Base-by-base conservation (phyloP, 1,284 basidiomycete species). In the Inonotus obliquus region DNA sequence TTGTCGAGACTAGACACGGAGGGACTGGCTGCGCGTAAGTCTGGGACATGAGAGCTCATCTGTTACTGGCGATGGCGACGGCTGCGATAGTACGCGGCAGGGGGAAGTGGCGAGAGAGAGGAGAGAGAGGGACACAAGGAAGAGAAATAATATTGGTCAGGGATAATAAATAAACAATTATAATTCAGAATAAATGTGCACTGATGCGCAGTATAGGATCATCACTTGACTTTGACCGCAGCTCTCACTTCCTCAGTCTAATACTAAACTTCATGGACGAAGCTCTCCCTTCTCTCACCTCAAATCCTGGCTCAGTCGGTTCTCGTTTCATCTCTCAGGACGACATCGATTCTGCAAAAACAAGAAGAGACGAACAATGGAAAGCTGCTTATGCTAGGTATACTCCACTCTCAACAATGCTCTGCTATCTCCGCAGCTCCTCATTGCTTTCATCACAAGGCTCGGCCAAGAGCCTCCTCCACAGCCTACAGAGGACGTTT, bases 341-440 rank as follows among this genome's bases (percentile, higher is more conserved):
- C 17, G 89, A 94, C 41, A 78, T 97, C 51, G 92, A 95, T 54
- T 81, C 84, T 32, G 92, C 92, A 25, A 89, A 87, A 65, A 79
- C 82, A 10, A 79, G 84, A 48, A 80, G 87, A 64, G 91, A 96
- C 29, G 88, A 92, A 69, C 91, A 96, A 70, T 96, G 94, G 92
- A 91, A 87, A 70, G 94, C 91, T 13, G 94, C 94, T 14, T 97
- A 96, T 75, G 93, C 89, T 45, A 83, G 93, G 92, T 90, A 67
- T 59, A 75, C 32, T 60, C 53, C 54, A 29, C 25, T 61, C 39
- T 35, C 25, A 17, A 52, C 4, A n/a, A n/a, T 56, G 11, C n/a
- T 19, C 38, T 61, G 51, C 39, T 53, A 11, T 44, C 41, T 57
- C 54, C 49, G 25, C 59, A 49, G 51, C 55, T 44, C n/a, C 1